Base-by-base conservation (phyloP, 148 eudicot genomes). In the Nyssa sinensis region DNA sequence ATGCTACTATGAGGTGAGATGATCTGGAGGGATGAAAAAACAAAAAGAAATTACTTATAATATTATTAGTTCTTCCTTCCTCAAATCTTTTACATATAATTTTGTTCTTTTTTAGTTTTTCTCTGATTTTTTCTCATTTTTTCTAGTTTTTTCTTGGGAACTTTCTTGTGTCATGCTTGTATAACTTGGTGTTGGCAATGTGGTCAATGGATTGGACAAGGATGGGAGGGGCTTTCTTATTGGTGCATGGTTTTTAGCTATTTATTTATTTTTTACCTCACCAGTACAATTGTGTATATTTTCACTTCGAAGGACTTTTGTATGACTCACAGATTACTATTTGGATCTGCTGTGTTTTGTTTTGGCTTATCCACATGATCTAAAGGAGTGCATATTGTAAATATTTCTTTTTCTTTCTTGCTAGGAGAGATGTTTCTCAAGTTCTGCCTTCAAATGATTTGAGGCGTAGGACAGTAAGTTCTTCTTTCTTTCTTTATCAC, bases 391-490 rank as follows among this genome's bases (percentile, higher is more conserved):
- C 39, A 11, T 7, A n/a, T 37, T 9, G n/a, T 62, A 66, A 32
- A 9, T 32, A 9, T n/a, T 44, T 12, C 16, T 44, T 69, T 69
- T 32, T 0, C 4, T 32, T 44, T 51, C 13, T 61, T 62, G 41
- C 29, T 49, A 81, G 84, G 74, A 41, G 51, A 67, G 73, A 64
- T 64, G 24, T 44, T 65, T 47, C 71, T 37, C 37, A 24, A 32
- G n/a, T 32, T 71, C 34, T 24, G 28, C 61, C 37, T 49, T 49
- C 59, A 37, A 30, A 70, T 23, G 30, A 44, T 64, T 47, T 49
- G 64, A 73, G 78, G 67, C 74, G 37, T 37, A 77, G 75, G 58
- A 73, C 53, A 63, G 84, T 81, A 59, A 77, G 84, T 73, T 63
- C 32, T 76, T 73, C 32, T n/a, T n/a, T n/a, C 17, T 44, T 44